Evolutionary conservation across 176 grass and related monocot species (phyloP).

Genomic region (sorghum (Sorghum bicolor)): Sorghum_bicolor_NCBIv3 NC_012870.2:5461501-5462000

Average conservation of each 20-base stretch:
- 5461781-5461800: neutral
- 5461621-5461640: neutral
- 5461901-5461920: neutral
- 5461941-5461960: slow-evolving; percentile 21
- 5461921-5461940: neutral
- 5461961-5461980: slow-evolving; percentile 7
- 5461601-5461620: neutral
- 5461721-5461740: neutral
- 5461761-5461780: neutral
- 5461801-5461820: neutral
- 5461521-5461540: neutral
- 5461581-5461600: neutral
- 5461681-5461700: neutral
- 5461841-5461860: neutral
- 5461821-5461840: neutral
- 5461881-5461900: slow-evolving; percentile 4
- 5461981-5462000: neutral
- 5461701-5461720: neutral
- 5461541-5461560: neutral
- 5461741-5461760: neutral
- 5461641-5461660: neutral
- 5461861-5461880: neutral
- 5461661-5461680: neutral
- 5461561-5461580: neutral
- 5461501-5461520: neutral